These are phyloP conservation scores for Santalum album DNA, from an alignment of 164 flowering plant genomes.

Conservation along the genomic window DNA sequence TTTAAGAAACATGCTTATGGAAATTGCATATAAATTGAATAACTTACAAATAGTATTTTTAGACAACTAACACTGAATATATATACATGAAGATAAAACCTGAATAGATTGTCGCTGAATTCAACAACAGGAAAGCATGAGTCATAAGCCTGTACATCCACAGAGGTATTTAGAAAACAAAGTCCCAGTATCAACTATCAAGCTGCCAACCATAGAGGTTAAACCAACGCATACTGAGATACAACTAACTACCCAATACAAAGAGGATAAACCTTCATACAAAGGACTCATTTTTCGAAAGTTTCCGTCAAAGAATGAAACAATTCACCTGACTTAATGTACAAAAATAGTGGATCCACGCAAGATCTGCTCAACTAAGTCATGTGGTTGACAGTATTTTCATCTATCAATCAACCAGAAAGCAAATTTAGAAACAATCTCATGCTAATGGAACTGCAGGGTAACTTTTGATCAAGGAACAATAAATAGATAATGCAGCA, in stretches of 20 bases:
- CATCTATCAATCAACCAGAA: conserved; percentile 79
- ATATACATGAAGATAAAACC: conserved; percentile 21
- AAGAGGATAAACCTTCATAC: conserved; percentile 13
- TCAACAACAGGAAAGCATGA: conserved; percentile 29
- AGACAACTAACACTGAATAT: no score
- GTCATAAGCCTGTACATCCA: conserved; percentile 25
- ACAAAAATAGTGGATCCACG: conserved; percentile 42
- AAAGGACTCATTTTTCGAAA: conserved; percentile 11
- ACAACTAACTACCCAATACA: conserved; percentile 2
- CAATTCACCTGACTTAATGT: conserved; percentile 52
- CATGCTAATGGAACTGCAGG: conserved; percentile 15
- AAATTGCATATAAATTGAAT: no score
- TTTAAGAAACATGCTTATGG: no score
- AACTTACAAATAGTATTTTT: no score
- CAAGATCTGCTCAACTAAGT: conserved; percentile 66
- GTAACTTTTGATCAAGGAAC: not conserved
- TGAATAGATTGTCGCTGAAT: conserved; percentile 15
- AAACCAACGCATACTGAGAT: conserved; percentile 17
- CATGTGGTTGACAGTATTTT: conserved; percentile 60
- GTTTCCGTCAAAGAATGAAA: conserved; percentile 10
- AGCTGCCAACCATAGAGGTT: conserved; percentile 33
- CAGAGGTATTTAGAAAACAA: conserved; percentile 18
- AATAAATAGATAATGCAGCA: conserved; percentile 4
- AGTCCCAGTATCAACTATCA: conserved; percentile 28
- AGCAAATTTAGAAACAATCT: conserved; percentile 29